Evolutionary conservation across 192 early-diverging fungal genomes (phyloP).

Genomic region (Coemansia sp.): DNA sequence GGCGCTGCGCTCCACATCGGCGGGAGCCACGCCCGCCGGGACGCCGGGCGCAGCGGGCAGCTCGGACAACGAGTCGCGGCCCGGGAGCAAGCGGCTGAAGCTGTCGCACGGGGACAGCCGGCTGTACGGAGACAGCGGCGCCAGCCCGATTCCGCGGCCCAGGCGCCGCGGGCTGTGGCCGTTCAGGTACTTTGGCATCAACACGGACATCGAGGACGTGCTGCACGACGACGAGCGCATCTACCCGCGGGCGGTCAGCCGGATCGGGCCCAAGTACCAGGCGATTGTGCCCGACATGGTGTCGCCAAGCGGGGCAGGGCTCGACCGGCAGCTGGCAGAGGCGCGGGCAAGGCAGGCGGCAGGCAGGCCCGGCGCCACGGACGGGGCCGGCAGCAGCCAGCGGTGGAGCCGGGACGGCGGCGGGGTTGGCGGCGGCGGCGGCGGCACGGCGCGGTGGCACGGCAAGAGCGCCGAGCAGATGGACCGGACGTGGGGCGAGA

Average conservation of each 20-base stretch:
- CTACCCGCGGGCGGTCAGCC: conserved; percentile 71
- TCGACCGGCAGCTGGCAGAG: conserved; percentile 25
- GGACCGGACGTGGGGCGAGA: conserved; percentile 44
- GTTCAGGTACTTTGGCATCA: conserved; percentile 84
- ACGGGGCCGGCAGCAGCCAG: not conserved
- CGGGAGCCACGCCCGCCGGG: conserved; percentile 1
- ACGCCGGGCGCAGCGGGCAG: conserved; percentile 11
- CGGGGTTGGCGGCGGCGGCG: conserved; percentile 25
- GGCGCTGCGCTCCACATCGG: conserved; percentile 2
- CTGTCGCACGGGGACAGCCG: conserved; percentile 26
- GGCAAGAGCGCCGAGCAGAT: conserved; percentile 50
- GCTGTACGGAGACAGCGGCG: conserved; percentile 3
- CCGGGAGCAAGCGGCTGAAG: conserved; percentile 46
- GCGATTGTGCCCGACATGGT: conserved; percentile 64
- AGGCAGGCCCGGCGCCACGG: not conserved
- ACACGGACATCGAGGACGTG: conserved; percentile 71
- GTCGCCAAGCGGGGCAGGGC: conserved; percentile 31
- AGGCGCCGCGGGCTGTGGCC: conserved; percentile 72
- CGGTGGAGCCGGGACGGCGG: no score
- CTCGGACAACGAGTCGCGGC: conserved; percentile 49
- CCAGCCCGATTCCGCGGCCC: conserved; percentile 32
- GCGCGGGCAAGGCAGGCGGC: not conserved
- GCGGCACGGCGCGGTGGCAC: conserved; percentile 34
- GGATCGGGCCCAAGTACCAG: conserved; percentile 82
- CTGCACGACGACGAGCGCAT: conserved; percentile 71